A percentile compares a stretch with the other conserved stretches of the same genome.
phyloP scores from a whole-genome alignment of 2,329 filamentous ascomycete species.

The Paecilomyces formosus region DNA sequence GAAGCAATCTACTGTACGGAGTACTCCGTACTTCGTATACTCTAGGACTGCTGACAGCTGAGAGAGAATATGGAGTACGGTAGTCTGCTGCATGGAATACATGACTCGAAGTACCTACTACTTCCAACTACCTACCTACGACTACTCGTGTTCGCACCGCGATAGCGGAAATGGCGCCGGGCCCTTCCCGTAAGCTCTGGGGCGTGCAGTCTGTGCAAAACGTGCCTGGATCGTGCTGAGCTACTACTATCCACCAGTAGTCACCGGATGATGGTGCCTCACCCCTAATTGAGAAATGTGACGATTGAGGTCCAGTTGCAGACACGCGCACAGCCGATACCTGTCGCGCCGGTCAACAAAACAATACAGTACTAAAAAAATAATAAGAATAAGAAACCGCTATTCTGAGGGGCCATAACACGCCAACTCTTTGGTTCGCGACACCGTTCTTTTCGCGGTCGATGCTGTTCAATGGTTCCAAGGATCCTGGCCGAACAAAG shows the following conservation, averaged over 20 bases:
- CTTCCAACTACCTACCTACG: background rate
- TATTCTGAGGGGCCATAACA: background rate
- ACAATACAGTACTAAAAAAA: background rate
- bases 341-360: background rate
- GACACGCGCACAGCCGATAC: background rate
- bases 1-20: slow-evolving; percentile 13
- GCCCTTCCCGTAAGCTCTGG: background rate
- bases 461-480: background rate
- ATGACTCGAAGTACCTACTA: background rate
- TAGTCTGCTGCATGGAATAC: background rate
- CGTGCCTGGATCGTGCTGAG: background rate
- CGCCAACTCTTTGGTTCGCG: background rate
- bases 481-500: background rate
- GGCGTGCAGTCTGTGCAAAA: background rate
- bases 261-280: background rate
- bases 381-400: background rate
- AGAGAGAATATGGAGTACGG: background rate
- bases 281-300: background rate
- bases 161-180: background rate
- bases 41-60: too few species aligned
- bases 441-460: background rate
- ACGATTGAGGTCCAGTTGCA: background rate
- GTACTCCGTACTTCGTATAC: slow-evolving; percentile 2
- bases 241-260: background rate
- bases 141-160: background rate